Evolutionary conservation across 2,329 filamentous ascomycete species (phyloP).

Genomic region (Xylaria sp.): DNA sequence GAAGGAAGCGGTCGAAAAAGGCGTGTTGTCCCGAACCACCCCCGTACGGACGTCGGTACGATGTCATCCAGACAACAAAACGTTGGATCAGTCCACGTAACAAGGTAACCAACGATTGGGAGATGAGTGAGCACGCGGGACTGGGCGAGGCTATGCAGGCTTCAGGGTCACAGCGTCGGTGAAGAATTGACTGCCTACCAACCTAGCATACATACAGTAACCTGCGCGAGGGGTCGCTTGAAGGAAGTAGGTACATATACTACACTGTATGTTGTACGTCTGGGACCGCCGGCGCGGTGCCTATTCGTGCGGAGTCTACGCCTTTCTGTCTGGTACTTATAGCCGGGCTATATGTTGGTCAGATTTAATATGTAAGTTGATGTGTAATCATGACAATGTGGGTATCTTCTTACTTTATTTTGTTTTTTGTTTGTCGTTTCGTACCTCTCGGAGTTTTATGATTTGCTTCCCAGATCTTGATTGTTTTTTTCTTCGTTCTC

Average conservation of each 20-base stretch:
- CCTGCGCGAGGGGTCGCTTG: constrained; percentile 21
- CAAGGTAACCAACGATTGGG: constrained; percentile 5
- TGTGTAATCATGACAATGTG: constrained; percentile 13
- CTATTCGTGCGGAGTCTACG: constrained; percentile 26
- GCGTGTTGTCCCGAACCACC: constrained; percentile 5
- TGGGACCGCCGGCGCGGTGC: constrained; percentile 8
- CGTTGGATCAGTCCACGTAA: constrained; percentile 14
- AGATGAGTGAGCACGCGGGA: constrained; percentile 12
- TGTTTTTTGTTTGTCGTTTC: constrained; percentile 3
- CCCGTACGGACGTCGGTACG: constrained; percentile 6
- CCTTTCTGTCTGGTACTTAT: constrained; percentile 13
- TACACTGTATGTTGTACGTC: constrained; percentile 19
- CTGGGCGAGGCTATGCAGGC: constrained; percentile 20
- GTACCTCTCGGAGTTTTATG: constrained; percentile 13
- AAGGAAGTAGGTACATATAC: constrained; percentile 15
- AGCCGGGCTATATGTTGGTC: constrained; percentile 26
- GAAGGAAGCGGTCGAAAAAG: constrained; percentile 14
- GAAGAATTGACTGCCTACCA: constrained; percentile 8
- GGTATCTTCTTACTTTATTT: constrained; percentile 3
- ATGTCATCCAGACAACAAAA: constrained; percentile 7
- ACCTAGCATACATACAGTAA: constrained; percentile 9
- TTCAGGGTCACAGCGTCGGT: constrained; percentile 27
- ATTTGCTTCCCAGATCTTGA: background rate
- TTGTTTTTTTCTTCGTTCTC: background rate
- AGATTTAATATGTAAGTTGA: constrained; percentile 15